Evolutionary conservation across 805 yeast species (phyloP), one percentile per base, ranked within the genome.

Genomic region (Cyberlindnera mrakii): DNA sequence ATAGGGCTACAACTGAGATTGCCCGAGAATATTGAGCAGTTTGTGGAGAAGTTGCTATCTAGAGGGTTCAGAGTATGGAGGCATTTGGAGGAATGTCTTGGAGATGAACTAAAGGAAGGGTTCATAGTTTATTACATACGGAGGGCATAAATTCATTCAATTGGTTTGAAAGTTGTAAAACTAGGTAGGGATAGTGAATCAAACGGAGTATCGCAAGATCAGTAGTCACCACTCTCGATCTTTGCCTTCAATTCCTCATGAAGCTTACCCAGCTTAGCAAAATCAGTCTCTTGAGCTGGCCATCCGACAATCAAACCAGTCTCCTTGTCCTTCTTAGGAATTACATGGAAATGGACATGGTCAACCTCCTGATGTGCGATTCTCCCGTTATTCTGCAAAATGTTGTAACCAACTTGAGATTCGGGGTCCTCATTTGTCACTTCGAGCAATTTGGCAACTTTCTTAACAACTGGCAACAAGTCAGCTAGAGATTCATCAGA

Each of bases 291-390:
- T 54, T 80, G 77, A 16, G 89, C 82, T n/a, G 98, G 98, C 98
- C 99, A 93, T 23, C 93, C 96, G 29, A 91, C 88, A 30, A 73
- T 74, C 50, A 91, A 73, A 1, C 99, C 99, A 16, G 90, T 71
- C 33, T 74, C 73, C 2, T 64, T 68, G 55, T 80, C 82, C 46
- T 74, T 75, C 75, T 91, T 91, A 40, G 99, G 99, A 60, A 91
- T 91, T 63, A 91, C 78, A 64, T 91, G 99, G 76, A 93, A 85
- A 64, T 91, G 99, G 45, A 93, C 97, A 62, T 91, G 99, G 53
- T 85, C 93, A 44, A 93, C 98, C 43, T 75, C 83, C 69, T 91
- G 99, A 61, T 93, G 98, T 11, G 98, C 99, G 58, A 90, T 81
- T 60, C 86, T 69, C 39, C 98, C 98, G 55, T 91, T 93, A 72